Percentiles rank a stretch among this genome's conserved stretches.
Conservation (phyloP, 768 basidiomycete genomes). For the Lactifluus subvellereus region DNA sequence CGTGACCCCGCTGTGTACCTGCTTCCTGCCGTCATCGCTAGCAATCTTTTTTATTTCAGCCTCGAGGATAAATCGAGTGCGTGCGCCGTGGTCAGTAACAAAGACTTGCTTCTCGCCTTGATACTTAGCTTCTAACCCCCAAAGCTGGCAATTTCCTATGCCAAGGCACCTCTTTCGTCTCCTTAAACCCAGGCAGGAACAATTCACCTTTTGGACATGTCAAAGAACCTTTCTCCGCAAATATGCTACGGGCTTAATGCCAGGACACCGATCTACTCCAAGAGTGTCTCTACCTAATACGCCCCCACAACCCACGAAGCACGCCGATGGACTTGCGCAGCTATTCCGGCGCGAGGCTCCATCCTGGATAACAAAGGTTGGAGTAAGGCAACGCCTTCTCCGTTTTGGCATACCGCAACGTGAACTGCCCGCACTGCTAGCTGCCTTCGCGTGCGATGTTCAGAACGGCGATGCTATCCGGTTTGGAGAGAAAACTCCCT, state of each 20-base stretch:
- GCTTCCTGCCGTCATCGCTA: too few species aligned
- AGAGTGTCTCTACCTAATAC: neutral
- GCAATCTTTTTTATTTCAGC: too few species aligned
- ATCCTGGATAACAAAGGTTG: constrained; percentile 14
- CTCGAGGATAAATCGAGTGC: too few species aligned
- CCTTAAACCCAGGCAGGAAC: neutral
- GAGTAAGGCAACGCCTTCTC: constrained; percentile 37
- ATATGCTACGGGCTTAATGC: neutral
- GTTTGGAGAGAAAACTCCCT: constrained; percentile 31
- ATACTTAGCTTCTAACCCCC: neutral
- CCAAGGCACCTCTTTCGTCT: neutral
- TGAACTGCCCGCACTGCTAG: constrained; percentile 40
- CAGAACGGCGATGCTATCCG: constrained; percentile 24
- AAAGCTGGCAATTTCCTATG: constrained; percentile 4
- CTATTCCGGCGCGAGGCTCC: constrained; percentile 14
- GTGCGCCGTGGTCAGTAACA: too few species aligned
- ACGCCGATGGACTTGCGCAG: neutral
- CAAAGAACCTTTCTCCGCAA: neutral
- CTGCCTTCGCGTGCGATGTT: constrained; percentile 38
- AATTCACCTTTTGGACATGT: neutral
- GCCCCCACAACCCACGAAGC: too few species aligned
- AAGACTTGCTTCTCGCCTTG: too few species aligned
- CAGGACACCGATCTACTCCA: neutral
- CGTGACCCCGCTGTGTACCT: neutral
- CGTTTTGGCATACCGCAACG: constrained; percentile 43